These are phyloP conservation scores for Acanthamoeba sp. DNA, from an alignment of 208 protist genomes.

Conservation along the genomic window DNA sequence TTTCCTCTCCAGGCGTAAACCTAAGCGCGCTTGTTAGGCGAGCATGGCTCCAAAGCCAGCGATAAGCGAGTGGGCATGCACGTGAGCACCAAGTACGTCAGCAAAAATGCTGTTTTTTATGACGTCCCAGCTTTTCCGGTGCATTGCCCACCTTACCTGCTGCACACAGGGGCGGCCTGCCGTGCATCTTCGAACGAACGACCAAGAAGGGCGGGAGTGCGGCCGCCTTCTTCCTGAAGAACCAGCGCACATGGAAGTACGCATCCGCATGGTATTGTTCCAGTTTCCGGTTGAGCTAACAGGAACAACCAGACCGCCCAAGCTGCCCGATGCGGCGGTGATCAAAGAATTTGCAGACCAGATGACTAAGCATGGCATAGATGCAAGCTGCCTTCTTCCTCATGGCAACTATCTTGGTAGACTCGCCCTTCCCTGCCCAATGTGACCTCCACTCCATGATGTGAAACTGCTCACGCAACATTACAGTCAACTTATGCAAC, in stretches of 20 bases:
- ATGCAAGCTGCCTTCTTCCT: conserved; percentile 69
- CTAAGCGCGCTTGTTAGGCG: background rate
- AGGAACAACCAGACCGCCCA: background rate
- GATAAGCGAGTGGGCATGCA: conserved; percentile 53
- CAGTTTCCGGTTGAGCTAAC: background rate
- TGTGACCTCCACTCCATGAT: background rate
- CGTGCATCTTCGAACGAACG: conserved; percentile 25
- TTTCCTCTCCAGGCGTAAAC: too few relatives aligned
- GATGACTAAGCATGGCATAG: conserved; percentile 46
- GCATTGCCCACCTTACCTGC: background rate
- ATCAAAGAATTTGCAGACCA: conserved; percentile 69
- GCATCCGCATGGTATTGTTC: background rate
- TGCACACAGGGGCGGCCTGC: conserved; percentile 22
- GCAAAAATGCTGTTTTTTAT: background rate
- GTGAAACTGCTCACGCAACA: background rate
- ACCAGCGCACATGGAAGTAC: conserved; percentile 76
- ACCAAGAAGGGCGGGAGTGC: conserved; percentile 21
- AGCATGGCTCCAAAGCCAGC: background rate
- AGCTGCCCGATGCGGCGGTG: conserved; percentile 4
- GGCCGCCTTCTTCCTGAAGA: conserved; percentile 52
- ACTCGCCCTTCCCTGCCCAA: background rate
- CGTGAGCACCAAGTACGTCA: conserved; percentile 59
- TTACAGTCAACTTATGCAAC: conserved; percentile 20
- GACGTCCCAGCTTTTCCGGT: background rate
- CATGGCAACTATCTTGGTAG: conserved; percentile 82